phyloP scores from a whole-genome alignment of 176 grass and related monocot species.

The Cocos nucifera region DNA sequence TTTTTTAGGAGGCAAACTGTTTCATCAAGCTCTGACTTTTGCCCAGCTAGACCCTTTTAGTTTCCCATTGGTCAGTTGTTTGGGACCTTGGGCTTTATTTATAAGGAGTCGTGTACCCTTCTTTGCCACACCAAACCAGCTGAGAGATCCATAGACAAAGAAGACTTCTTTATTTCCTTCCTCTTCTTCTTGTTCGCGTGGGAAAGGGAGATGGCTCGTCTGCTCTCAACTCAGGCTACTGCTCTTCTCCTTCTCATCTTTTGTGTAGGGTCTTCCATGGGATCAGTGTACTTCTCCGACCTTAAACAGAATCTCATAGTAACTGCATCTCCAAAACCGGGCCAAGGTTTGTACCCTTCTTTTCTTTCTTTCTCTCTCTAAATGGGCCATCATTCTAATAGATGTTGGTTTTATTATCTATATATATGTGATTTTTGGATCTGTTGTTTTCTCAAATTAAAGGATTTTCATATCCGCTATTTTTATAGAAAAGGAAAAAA shows the following conservation, averaged over 20 bases:
- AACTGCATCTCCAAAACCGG: slow-evolving; percentile 20
- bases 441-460: no score
- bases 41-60: no score
- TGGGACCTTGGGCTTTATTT: no score
- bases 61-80: no score
- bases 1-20: no score
- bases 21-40: no score
- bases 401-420: neutral
- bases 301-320: slow-evolving; percentile 49
- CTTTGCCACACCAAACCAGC: neutral
- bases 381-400: no score
- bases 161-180: slow-evolving; percentile 3
- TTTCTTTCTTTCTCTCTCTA: slow-evolving; percentile 2
- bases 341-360: slow-evolving; percentile 35
- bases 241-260: slow-evolving; percentile 22
- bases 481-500: no score
- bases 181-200: neutral
- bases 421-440: no score
- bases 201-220: slow-evolving; percentile 11
- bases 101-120: no score
- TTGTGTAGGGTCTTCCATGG: slow-evolving; percentile 24
- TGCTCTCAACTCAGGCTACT: neutral
- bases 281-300: slow-evolving; percentile 33
- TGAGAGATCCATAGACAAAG: slow-evolving; percentile 17
- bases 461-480: no score